Percentiles rank a stretch among this genome's conserved stretches.
Conservation (phyloP, 1,139 yeast species). For the Candida mesenterica region DNA sequence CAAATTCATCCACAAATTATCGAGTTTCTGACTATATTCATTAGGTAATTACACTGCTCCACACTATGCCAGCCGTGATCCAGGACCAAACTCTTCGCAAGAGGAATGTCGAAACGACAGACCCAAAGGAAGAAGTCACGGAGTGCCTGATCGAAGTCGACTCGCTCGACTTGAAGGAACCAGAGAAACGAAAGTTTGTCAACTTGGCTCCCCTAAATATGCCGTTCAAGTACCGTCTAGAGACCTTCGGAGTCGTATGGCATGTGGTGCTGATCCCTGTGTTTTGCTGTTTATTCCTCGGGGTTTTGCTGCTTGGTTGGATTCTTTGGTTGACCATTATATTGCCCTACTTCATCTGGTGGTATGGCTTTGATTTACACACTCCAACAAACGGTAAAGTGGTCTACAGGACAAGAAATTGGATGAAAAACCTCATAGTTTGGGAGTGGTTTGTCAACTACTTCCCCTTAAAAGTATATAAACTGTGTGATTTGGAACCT, state of each 20-base stretch:
- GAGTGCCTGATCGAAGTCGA: background rate
- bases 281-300: slow-evolving; percentile 49
- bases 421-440: slow-evolving; percentile 56
- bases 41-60: too few species aligned
- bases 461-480: slow-evolving; percentile 78
- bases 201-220: slow-evolving; percentile 53
- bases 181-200: slow-evolving; percentile 11
- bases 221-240: slow-evolving; percentile 58
- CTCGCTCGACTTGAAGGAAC: background rate
- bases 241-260: slow-evolving; percentile 72
- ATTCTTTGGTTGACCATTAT: slow-evolving; percentile 65
- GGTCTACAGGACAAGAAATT: slow-evolving; percentile 52
- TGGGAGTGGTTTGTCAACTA: slow-evolving; percentile 78
- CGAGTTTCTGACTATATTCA: too few species aligned
- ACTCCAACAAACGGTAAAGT: slow-evolving; percentile 76
- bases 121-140: background rate
- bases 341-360: slow-evolving; percentile 58
- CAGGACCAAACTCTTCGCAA: slow-evolving; percentile 1
- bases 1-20: too few species aligned
- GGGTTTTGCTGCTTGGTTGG: slow-evolving; percentile 64
- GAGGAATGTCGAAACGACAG: background rate
- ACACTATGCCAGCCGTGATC: slow-evolving; percentile 1
- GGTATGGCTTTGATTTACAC: slow-evolving; percentile 52
- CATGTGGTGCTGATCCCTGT: slow-evolving; percentile 74
- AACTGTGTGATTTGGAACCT: slow-evolving; percentile 70